Base-by-base conservation (phyloP, 805 yeast genomes). In the Debaryomyces maramus region DNA sequence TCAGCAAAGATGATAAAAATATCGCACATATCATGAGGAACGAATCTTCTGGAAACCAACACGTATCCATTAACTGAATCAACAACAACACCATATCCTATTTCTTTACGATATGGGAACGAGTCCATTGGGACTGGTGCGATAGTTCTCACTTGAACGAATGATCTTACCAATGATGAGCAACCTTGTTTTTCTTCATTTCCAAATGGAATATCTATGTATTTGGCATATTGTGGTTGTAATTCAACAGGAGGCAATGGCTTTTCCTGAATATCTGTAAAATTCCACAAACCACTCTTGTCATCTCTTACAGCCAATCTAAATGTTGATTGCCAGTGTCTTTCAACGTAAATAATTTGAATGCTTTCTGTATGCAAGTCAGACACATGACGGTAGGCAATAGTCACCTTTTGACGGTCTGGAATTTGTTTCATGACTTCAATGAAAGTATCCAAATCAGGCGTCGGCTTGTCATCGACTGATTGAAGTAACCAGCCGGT, bases 21-120 rank as follows among this genome's bases (percentile, higher is more conserved):
- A 59, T 90, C 96, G 49, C 83, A 72, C 50, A 83, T 61, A 50
- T 86, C 95, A 63, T 88, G 95, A 6, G 96, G 95, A 18, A 89
- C 87, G 39, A 77, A 72, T 43, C 81, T 72, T 44, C 97, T 73
- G 3, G 96, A 85, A 2, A 85, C 88, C 37, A 90, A 64, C 4
- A 87, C 88, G 45, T 80, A 82, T 2, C 97, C 97, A 44, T 77
- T 77, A 36, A 70, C 77, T 3, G 96, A 83, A 60, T 90, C 96
- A 23, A 90, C 70, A 2, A 90, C 81, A 20, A 90, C 76, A 40
- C 96, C 97, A 48, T 86, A 77, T 11, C 85, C 83, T 39, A 74
- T 74, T 36, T 77, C 74, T 38, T 78, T 74, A 32, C 79, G 73
- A 27, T 78, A 75, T 2, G 88, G 78, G 59, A 74, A 80, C 3